Evolutionary conservation across 495 filamentous ascomycete species (phyloP).

Genomic region (Penicillium longicatenatum): DNA sequence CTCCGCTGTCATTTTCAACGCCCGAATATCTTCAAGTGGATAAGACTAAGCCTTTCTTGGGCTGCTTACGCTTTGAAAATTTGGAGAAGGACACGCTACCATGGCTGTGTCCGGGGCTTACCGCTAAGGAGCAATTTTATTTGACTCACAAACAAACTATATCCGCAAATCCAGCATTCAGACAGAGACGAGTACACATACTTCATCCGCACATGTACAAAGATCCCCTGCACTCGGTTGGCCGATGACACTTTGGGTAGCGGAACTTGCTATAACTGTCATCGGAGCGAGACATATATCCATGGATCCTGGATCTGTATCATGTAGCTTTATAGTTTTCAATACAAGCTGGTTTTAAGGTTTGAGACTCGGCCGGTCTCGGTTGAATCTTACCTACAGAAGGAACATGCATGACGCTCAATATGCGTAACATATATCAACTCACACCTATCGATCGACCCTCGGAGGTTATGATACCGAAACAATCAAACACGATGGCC

Average conservation of each 20-base stretch:
- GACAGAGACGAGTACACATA: not conserved
- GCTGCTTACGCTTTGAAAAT: not conserved
- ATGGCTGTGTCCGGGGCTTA: conserved; percentile 9
- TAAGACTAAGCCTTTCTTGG: conserved; percentile 6
- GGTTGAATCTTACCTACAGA: not conserved
- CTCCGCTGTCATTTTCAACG: conserved; percentile 2
- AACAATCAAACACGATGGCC: no score
- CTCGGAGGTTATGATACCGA: not conserved
- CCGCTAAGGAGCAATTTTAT: not conserved
- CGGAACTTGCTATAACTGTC: not conserved
- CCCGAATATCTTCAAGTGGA: not conserved
- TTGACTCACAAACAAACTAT: conserved; percentile 15
- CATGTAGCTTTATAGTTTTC: not conserved
- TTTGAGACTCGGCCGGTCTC: conserved; percentile 5
- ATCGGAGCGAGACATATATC: not conserved
- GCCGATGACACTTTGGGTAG: not conserved
- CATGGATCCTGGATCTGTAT: not conserved
- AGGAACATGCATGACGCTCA: not conserved
- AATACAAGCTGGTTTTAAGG: not conserved
- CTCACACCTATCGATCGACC: not conserved
- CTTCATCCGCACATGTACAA: not conserved
- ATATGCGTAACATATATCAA: not conserved
- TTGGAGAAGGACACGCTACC: not conserved
- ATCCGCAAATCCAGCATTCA: not conserved
- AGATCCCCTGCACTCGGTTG: not conserved